Conservation (phyloP, 345 rosid genomes). For the Theobroma cacao region DNA sequence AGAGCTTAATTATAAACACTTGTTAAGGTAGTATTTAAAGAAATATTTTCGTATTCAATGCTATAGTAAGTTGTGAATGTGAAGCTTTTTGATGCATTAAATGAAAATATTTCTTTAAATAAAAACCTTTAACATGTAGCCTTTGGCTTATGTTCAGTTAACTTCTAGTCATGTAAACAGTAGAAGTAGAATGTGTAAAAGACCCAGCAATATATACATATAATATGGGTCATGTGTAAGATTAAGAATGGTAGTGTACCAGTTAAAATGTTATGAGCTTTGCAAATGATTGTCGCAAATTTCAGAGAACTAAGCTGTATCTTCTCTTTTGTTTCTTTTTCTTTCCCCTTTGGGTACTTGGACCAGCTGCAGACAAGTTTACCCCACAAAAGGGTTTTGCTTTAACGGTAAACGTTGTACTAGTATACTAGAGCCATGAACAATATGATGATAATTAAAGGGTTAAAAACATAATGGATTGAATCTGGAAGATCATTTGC, state of each 20-base stretch:
- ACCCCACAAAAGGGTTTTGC: background rate
- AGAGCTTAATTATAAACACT: background rate
- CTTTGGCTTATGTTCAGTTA: background rate
- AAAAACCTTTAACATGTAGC: background rate
- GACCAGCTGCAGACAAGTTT: background rate
- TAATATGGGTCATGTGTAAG: background rate
- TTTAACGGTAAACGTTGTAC: background rate
- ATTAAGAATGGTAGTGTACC: background rate
- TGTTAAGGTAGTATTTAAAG: background rate
- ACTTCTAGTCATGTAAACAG: background rate
- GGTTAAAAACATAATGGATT: background rate
- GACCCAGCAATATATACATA: background rate
- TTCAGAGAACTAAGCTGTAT: background rate
- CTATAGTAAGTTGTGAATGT: background rate
- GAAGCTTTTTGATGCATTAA: background rate
- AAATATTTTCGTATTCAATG: conserved; percentile 9
- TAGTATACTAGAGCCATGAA: too few species aligned
- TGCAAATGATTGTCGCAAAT: background rate
- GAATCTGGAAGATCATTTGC: background rate
- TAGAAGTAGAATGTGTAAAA: background rate
- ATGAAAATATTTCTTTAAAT: conserved; percentile 13
- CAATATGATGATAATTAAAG: too few species aligned
- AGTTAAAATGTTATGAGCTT: background rate
- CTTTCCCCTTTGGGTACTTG: background rate
- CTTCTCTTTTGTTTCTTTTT: background rate